Conservation (phyloP, 768 basidiomycete genomes). For the Pulveroboletus sp. region DNA sequence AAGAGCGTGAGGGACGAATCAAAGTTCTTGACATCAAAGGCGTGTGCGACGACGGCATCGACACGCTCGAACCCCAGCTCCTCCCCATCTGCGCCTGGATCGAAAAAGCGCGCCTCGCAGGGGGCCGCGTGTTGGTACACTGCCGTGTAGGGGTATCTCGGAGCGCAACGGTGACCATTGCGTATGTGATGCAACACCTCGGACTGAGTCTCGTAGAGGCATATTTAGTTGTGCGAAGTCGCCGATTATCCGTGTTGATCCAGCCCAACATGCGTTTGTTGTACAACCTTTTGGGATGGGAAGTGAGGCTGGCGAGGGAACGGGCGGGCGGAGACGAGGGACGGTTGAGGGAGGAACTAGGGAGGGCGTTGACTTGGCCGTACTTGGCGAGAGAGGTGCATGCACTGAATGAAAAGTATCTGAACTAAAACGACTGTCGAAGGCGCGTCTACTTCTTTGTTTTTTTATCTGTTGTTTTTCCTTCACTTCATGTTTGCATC, state of each 20-base stretch:
- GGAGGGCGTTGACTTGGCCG: constrained; percentile 75
- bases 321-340: constrained; percentile 51
- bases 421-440: constrained; percentile 31
- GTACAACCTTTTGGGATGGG: constrained; percentile 94
- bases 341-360: constrained; percentile 53
- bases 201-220: constrained; percentile 84
- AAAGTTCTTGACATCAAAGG: constrained; percentile 89
- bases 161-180: constrained; percentile 93
- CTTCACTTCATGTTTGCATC: background rate
- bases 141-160: constrained; percentile 99
- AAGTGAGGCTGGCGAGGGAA: constrained; percentile 82
- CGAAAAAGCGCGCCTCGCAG: constrained; percentile 72
- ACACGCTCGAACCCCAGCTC: constrained; percentile 85
- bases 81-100: constrained; percentile 92
- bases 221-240: constrained; percentile 87
- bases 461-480: background rate
- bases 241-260: constrained; percentile 84
- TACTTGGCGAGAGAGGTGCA: constrained; percentile 84
- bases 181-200: constrained; percentile 95
- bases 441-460: background rate
- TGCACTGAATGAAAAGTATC: constrained; percentile 80
- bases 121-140: constrained; percentile 91
- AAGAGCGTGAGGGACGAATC: constrained; percentile 84
- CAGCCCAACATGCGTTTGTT: constrained; percentile 96
- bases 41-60: constrained; percentile 94